Base-by-base conservation (phyloP, 1,139 yeast species). In the Casaregolazyma suthepensis region DNA sequence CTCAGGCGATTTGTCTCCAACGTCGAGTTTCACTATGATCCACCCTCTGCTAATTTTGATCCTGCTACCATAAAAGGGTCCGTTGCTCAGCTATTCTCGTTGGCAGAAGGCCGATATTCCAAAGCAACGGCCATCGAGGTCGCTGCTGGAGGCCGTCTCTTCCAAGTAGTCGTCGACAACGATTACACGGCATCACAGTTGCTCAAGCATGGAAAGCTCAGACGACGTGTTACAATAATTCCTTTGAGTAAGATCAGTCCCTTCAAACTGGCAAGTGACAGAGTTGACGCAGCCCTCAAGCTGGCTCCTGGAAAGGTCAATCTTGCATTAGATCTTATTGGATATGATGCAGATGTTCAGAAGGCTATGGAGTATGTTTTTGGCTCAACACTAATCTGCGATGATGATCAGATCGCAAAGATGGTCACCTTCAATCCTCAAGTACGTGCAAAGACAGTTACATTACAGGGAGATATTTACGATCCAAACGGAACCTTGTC, bases 401-500 rank as follows among this genome's bases (percentile, higher is more conserved):
- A 81, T 35, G 95, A 90, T 69, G 87, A 96, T 0, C 85, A 87
- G 29, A 83, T 96, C 0, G 99, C 99, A 0, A 87, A 91, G 62
- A 74, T 77, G 48, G 86, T 93, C 3, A 90, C 99, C 0, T 94
- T 91, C 68, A 83, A 91, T 67, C 94, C 93, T 0, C 77, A 81
- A 55, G 82, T 93, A 13, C 78, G 88, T 59, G 77, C 91, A 0
- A 82, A 93, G 63, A 85, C 96, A n/a, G 91, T 94, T 13, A 94
- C 99, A 0, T 68, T 87, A 44, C 94, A 91, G 52, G 99, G 99
- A 49, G 99, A 93, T 69, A 79, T 85, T 10, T 94, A 91, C 70
- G 99, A 94, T 66, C 99, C 99, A 0, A 90, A 86, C 61, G 99
- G 99, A 13, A 89, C 96, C 20, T 74, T 94, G 43, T 87, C 97